These are phyloP conservation scores for Gossypium schwendimanii DNA, from an alignment of 441 rosid genomes.

Conservation along the genomic window DNA sequence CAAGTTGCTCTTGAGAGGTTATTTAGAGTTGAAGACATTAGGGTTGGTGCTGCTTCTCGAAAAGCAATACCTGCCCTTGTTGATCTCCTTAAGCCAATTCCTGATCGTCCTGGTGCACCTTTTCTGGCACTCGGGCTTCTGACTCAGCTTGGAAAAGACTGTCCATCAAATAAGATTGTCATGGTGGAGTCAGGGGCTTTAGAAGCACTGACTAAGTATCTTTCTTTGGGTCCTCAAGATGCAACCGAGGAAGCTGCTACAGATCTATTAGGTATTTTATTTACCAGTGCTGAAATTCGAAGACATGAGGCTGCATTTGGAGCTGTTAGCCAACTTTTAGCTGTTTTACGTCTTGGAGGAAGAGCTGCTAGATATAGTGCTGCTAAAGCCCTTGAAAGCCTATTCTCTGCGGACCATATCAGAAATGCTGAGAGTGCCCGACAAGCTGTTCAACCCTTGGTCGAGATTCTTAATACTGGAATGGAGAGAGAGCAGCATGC, in stretches of 20 bases:
- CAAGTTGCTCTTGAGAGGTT: slow-evolving; percentile 97
- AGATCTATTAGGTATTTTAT: slow-evolving; percentile 81
- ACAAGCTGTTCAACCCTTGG: slow-evolving; percentile 97
- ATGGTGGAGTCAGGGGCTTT: slow-evolving; percentile 98
- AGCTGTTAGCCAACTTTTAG: slow-evolving; percentile 94
- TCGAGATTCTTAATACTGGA: slow-evolving; percentile 95
- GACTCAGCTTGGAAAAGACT: slow-evolving; percentile 92
- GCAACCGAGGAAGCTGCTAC: slow-evolving; percentile 99
- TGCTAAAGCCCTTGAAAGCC: slow-evolving; percentile 94
- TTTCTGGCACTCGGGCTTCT: slow-evolving; percentile 82
- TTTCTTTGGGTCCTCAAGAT: slow-evolving; percentile 97
- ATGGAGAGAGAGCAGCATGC: slow-evolving; percentile 98
- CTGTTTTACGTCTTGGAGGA: slow-evolving; percentile 96
- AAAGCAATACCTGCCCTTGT: slow-evolving; percentile 96
- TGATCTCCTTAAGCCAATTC: slow-evolving; percentile 96
- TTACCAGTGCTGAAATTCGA: slow-evolving; percentile 89
- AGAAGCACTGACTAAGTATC: slow-evolving; percentile 94
- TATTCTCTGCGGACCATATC: slow-evolving; percentile 92
- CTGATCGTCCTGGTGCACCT: slow-evolving; percentile 99
- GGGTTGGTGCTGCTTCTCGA: slow-evolving; percentile 95
- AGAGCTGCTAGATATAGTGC: slow-evolving; percentile 97
- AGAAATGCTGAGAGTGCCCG: slow-evolving; percentile 90
- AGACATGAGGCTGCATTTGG: slow-evolving; percentile 96
- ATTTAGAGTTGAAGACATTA: slow-evolving; percentile 97
- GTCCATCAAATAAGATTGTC: slow-evolving; percentile 78